phyloP scores from a whole-genome alignment of 108 stramenopile genomes.

The Skeletonema grethae region DNA sequence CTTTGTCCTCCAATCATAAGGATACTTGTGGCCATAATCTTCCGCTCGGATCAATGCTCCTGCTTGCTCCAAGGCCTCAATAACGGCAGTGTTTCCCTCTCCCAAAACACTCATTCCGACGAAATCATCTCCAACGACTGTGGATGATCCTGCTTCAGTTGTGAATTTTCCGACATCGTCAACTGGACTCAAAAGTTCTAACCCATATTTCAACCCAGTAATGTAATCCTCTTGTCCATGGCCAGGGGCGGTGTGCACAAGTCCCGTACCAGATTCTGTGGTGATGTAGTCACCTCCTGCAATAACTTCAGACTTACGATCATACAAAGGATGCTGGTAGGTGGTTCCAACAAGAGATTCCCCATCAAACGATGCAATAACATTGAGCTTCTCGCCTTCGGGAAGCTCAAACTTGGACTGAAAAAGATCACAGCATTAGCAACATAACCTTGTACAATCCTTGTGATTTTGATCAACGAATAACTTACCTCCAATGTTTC shows the following conservation, averaged over 20 bases:
- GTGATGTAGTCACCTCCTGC: constrained; percentile 98
- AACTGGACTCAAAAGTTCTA: constrained; percentile 88
- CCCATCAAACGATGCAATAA: constrained; percentile 65
- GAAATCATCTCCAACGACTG: constrained; percentile 62
- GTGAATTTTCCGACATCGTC: constrained; percentile 96
- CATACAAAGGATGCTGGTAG: constrained; percentile 86
- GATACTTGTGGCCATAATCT: constrained; percentile 97
- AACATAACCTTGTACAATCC: constrained; percentile 7
- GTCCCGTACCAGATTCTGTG: constrained; percentile 96
- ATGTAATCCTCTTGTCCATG: constrained; percentile 99
- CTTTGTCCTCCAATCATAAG: constrained; percentile 99
- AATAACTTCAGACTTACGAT: constrained; percentile 79
- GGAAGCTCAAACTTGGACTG: constrained; percentile 72
- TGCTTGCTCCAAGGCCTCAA: constrained; percentile 76
- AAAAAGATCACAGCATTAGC: constrained; percentile 1
- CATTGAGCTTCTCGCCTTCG: constrained; percentile 69
- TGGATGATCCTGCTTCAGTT: constrained; percentile 80
- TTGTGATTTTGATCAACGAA: neutral
- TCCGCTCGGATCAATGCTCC: constrained; percentile 86
- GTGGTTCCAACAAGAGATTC: constrained; percentile 75
- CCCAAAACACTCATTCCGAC: constrained; percentile 84
- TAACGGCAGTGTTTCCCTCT: constrained; percentile 89
- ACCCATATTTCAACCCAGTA: constrained; percentile 85
- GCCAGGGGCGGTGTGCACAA: constrained; percentile 99
- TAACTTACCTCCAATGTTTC: constrained; percentile 66